A percentile compares a stretch with the other conserved stretches of the same genome.
Evolutionary conservation across 202 grass and related monocot genomes (phyloP).

Genomic region (Hordeum pubiflorum): DNA sequence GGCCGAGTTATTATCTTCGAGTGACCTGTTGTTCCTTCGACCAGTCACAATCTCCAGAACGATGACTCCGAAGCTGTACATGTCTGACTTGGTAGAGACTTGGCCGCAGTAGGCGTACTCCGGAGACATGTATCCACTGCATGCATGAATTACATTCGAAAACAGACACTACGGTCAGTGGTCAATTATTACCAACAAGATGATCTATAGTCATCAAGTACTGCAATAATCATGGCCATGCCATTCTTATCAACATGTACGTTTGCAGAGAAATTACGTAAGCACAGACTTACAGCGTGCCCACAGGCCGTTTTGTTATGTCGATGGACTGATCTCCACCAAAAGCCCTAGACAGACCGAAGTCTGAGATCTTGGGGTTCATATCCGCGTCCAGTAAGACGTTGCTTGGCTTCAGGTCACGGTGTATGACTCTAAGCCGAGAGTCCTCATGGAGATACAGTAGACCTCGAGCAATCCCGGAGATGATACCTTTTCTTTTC

Average conservation of each 20-base stretch:
- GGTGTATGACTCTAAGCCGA: conserved; percentile 18
- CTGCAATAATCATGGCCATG: too few species aligned
- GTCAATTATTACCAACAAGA: too few species aligned
- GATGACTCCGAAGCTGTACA: conserved; percentile 32
- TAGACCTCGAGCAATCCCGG: neutral
- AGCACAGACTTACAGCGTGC: conserved; percentile 24
- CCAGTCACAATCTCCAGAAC: conserved; percentile 14
- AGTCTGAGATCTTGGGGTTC: conserved; percentile 35
- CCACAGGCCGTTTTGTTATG: conserved; percentile 2
- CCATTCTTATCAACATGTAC: neutral
- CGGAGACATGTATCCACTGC: conserved; percentile 17
- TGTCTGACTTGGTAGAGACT: conserved; percentile 22
- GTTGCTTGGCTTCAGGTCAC: conserved; percentile 37
- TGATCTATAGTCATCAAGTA: too few species aligned
- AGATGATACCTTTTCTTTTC: conserved; percentile 1
- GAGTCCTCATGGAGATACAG: conserved; percentile 36
- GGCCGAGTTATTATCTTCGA: neutral
- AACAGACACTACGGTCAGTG: neutral
- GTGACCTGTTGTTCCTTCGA: neutral
- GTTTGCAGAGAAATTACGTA: too few species aligned
- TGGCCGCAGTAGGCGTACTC: conserved; percentile 20
- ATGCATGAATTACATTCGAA: too few species aligned
- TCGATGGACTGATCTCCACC: conserved; percentile 12
- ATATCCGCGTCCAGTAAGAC: conserved; percentile 2
- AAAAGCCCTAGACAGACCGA: conserved; percentile 26